Base-by-base conservation (phyloP, 139 green algal genomes). In the Auxenochlorella pyrenoidosa region DNA sequence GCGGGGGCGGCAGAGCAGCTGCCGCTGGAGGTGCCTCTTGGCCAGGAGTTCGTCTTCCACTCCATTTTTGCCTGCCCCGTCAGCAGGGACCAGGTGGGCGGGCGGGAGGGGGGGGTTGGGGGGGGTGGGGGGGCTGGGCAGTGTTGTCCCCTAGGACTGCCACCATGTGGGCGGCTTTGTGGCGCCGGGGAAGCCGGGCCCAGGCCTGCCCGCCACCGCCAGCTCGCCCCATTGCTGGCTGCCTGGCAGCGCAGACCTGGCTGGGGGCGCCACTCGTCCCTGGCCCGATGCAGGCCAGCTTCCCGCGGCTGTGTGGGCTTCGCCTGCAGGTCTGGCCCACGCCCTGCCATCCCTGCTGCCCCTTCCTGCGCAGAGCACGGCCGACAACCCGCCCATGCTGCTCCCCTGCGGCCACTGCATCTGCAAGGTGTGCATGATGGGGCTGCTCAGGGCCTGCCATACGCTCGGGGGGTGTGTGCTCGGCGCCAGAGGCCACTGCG, bases 381-480 rank as follows among this genome's bases (percentile, higher is more conserved):
- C 91, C 8, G 93, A 96, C 47, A 99, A 99, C 90, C 97, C 97
- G 40, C 97, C 97, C 26, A 95, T 97, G 92, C 88, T 98, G 91
- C 92, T 99, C 88, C 96, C 96, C 5, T 99, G 97, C 87, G 96
- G 96, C 24, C 97, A 99, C 84, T 96, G 98, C 84, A 93, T 99
- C 84, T 97, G 93, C 88, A 94, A 97, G 83, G 89, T 63, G 54
- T 22, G 54, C 8, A n/a, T n/a, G n/a, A n/a, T n/a, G n/a, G n/a
- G n/a, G n/a, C n/a, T n/a, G n/a, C n/a, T n/a, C n/a, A n/a, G n/a
- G n/a, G n/a, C n/a, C n/a, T n/a, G n/a, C n/a, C n/a, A n/a, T n/a
- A n/a, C n/a, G n/a, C n/a, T n/a, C n/a, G n/a, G n/a, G n/a, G n/a
- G n/a, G n/a, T n/a, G n/a, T n/a, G n/a, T n/a, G n/a, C n/a, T n/a